Evolutionary conservation across 768 basidiomycete genomes (phyloP), one percentile per base, ranked within the genome.

Genomic region (Lactifluus volemus): DNA sequence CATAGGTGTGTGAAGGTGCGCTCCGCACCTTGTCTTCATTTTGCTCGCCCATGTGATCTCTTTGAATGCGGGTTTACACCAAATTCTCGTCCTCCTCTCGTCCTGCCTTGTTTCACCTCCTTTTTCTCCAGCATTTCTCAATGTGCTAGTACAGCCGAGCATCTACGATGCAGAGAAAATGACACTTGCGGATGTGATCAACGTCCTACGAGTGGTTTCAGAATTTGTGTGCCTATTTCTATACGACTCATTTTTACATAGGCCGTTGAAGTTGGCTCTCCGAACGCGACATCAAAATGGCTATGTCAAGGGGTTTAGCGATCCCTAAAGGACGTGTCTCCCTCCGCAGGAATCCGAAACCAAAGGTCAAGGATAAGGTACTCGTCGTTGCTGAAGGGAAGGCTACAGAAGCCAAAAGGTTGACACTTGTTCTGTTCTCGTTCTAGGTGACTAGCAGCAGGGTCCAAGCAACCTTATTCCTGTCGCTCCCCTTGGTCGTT

Each of bases 301-400:
- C 84, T 62, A 80, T 88, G 73, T 81, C 84, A 59, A 85, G 85
- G 70, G 89, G 91, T 67, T 77, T 86, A 48, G 81, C 89, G 29
- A 85, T 96, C 17, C 89, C 96, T 9, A 90, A 92, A 70, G 97
- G 97, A 3, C 88, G 93, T 64, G 84, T 94, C 53, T 86, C 81
- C 66, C 80, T 98, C 52, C 92, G 94, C 0, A 77, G 84, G 51
- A 91, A 95, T 67, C 82, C 88, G 42, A 91, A 90, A 68, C 72
- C 82, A 30, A 84, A 1, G 67, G 69, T 77, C 38, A 81, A 85
- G 67, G 88, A 90, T 62, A 84, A 81, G 58, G 85, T 98, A 56
- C 79, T 97, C 17, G 93, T 96, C 36, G 97, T 98, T 68, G 94
- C 94, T 4, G 90, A 93, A 67, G 92, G 92, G 5, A 78, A 84